Evolutionary conservation across 2,329 filamentous ascomycete species (phyloP), one percentile per base, ranked within the genome.

Genomic region (Claviceps africana): DNA sequence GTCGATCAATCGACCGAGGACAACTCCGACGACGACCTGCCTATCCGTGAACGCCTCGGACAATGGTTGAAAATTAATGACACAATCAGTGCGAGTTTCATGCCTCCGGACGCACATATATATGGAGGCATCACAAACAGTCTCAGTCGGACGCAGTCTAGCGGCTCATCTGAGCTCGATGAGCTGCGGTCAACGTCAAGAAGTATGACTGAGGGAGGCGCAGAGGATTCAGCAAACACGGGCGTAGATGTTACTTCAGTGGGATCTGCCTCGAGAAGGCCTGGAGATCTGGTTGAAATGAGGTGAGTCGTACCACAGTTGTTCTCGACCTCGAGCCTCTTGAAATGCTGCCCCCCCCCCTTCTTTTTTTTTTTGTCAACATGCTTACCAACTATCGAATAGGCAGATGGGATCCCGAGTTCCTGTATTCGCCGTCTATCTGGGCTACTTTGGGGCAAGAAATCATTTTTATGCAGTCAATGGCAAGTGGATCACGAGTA

Each of bases 381-480:
- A 1, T 7, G 10, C 33, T 22, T 2, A 47, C 55, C 62, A n/a
- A 63, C 55, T n/a, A 13, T 28, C 8, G 6, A 11, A 9, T 37
- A 64, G 62, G 42, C 62, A 63, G 31, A 57, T 64, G 9, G 62
- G 65, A n/a, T 71, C 70, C 11, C 66, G 74, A 28, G 64, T 72
- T 21, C 72, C 73, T 4, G 56, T 77, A 17, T 65, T 81, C 45
- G 78, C 71, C 13, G 61, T 82, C 45, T 78, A 74, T 56, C 65
- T 82, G 8, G 77, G 77, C 15, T 70, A 65, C 51, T 70, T 76
- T 56, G 70, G 74, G 40, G 71, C 71, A 19, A 66, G 72, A 43
- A 68, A 78, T 56, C 76, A 80, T 60, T 79, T 75, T 60, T 80
- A 79, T 61, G 72, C 74, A 31, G 70, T 62, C 56, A 73, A 69